Base-by-base conservation (phyloP, 352 stramenopile genomes). In the Globisporangium paroecandrum region DNA sequence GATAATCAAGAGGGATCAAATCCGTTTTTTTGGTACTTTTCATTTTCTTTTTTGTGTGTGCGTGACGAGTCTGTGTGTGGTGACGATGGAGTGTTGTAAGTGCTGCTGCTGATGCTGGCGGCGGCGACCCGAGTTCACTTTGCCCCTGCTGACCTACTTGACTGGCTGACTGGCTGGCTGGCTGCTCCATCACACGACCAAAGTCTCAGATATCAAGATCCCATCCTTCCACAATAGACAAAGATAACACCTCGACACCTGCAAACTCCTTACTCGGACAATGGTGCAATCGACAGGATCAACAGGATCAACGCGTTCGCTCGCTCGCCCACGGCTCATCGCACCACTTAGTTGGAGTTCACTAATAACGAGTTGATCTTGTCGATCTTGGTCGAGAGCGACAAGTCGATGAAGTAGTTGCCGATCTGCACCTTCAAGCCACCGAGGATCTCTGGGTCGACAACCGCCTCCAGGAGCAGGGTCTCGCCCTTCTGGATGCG, bases 381-480 rank as follows among this genome's bases (percentile, higher is more conserved):
- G 73, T 98, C 94, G 80, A 99, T 98, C 82, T 97, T 95, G 69
- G 88, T 98, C 58, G 89, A 88, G 58, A 98, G 86, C 73, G 93
- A 98, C 73, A 99, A 77, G 83, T 99, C 96, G 73, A 99, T 97
- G 81, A 99, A 99, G 85, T 98, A 96, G 83, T 98, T 97, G 72
- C 95, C 96, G 79, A 98, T 98, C 83, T 98, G 94, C 69, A 99
- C 94, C 84, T 98, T 98, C 66, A 99, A 88, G 69, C 96, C 96
- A 41, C 96, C 96, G 68, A 99, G 76, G 75, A 99, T 98, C 68
- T 89, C 85, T 15, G 95, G 93, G 87, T 99, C 92, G 36, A 98
- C 93, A 55, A 97, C 83, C 34, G 86, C 93, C 66, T 93, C 88
- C 55, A 98, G 79, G 64, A 98, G 78, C 61, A 99, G 85, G 66